Evolutionary conservation across 306 rosid genomes (phyloP).

Genomic region (Lathyrus oleraceus): DNA sequence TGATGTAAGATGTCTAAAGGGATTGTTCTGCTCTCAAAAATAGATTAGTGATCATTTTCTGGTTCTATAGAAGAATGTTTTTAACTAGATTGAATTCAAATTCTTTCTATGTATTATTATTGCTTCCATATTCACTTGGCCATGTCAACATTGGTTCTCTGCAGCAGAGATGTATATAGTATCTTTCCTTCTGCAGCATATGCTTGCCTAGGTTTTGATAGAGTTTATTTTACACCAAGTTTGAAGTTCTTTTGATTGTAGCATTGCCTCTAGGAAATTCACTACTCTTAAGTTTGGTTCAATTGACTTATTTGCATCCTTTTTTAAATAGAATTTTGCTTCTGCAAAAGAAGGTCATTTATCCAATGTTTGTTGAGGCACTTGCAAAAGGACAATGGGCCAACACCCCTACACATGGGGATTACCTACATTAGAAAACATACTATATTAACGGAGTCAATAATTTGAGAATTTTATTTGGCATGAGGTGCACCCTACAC

Average conservation of each 20-base stretch:
- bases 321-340: no score
- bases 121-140: constrained; percentile 38
- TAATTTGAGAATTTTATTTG: no score
- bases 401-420: no score
- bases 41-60: constrained; percentile 28
- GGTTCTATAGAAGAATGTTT: constrained; percentile 34
- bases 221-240: constrained; percentile 23
- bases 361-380: no score
- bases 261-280: constrained; percentile 10
- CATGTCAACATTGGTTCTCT: constrained; percentile 24
- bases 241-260: constrained; percentile 32
- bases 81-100: constrained; percentile 38
- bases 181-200: constrained; percentile 31
- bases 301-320: no score
- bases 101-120: no score
- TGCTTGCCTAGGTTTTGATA: constrained; percentile 31
- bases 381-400: no score
- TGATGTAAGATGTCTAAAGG: constrained; percentile 34
- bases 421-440: no score
- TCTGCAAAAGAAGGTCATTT: no score
- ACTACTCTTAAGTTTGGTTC: background rate
- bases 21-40: constrained; percentile 26
- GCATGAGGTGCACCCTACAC: no score
- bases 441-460: no score
- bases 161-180: constrained; percentile 35